Evolutionary conservation across 2,329 filamentous ascomycete species (phyloP).

Genomic region (Fusarium sulawesiense): DNA sequence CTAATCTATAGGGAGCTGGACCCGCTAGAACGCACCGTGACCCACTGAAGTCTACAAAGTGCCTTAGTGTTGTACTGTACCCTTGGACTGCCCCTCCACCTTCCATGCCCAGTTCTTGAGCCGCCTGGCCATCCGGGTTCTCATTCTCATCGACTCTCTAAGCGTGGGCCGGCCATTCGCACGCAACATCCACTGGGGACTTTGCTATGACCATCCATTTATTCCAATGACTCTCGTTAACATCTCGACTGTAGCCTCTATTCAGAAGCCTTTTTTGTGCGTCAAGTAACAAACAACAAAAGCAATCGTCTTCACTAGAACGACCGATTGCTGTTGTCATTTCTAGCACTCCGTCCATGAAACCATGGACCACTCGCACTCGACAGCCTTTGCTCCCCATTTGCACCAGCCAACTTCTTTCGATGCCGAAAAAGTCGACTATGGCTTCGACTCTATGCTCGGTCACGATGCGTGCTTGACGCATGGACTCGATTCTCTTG

Average conservation of each 20-base stretch:
- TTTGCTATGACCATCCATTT: constrained; percentile 16
- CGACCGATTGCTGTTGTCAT: constrained; percentile 18
- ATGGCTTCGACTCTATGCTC: constrained; percentile 48
- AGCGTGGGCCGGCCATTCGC: constrained; percentile 24
- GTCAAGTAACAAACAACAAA: constrained; percentile 15
- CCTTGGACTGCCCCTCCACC: constrained; percentile 34
- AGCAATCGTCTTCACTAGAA: constrained; percentile 8
- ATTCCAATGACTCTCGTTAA: constrained; percentile 27
- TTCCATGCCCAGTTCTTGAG: constrained; percentile 27
- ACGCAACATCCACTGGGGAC: constrained; percentile 33
- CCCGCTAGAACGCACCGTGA: constrained; percentile 13
- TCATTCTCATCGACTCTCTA: constrained; percentile 38
- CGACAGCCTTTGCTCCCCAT: constrained; percentile 39
- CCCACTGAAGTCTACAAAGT: constrained; percentile 32
- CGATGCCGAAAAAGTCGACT: constrained; percentile 47
- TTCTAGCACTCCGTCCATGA: constrained; percentile 8
- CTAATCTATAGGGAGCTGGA: constrained; percentile 2
- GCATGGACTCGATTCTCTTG: constrained; percentile 44
- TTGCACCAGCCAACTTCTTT: constrained; percentile 34
- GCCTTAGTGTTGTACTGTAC: constrained; percentile 18
- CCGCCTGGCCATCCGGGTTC: constrained; percentile 49
- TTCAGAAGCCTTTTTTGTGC: neutral
- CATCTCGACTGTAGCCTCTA: constrained; percentile 5
- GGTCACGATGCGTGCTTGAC: constrained; percentile 41
- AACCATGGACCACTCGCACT: constrained; percentile 40